Percentiles rank a stretch among this genome's conserved stretches.
Conservation (phyloP, 352 stramenopile genomes). For the Phytopythium mirpurense region DNA sequence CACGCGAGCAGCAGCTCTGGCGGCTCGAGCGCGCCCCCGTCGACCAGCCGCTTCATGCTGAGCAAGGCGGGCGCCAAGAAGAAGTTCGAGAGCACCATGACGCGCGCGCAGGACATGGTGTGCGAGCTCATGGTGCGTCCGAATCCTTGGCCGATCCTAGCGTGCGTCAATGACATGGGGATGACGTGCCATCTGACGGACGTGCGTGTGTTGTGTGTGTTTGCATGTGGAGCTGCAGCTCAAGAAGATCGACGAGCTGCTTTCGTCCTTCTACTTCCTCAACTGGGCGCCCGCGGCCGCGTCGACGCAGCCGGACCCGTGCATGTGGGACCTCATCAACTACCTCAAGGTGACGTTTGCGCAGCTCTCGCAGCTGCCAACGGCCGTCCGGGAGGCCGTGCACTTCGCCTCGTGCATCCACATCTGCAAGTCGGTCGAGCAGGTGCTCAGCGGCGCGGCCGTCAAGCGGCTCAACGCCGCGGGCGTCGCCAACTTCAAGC, state of each 20-base stretch:
- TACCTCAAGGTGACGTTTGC: conserved; percentile 80
- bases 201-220: too few relatives aligned
- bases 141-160: not conserved
- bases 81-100: conserved; percentile 78
- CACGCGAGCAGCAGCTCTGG: not conserved
- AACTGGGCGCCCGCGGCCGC: conserved; percentile 62
- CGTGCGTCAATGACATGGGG: not conserved
- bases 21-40: too few relatives aligned
- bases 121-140: conserved; percentile 71
- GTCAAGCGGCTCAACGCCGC: conserved; percentile 72
- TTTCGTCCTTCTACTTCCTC: conserved; percentile 73
- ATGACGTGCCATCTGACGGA: too few relatives aligned
- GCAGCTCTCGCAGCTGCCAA: conserved; percentile 50
- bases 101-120: conserved; percentile 75
- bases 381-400: conserved; percentile 51
- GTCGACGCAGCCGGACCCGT: conserved; percentile 58
- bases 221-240: conserved; percentile 26
- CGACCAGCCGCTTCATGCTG: conserved; percentile 26
- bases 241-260: conserved; percentile 78
- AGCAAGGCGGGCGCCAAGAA: conserved; percentile 74
- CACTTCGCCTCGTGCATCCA: conserved; percentile 78
- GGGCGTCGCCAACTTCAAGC: conserved; percentile 71
- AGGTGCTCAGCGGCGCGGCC: conserved; percentile 47
- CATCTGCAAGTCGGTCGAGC: conserved; percentile 71
- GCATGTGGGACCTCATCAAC: conserved; percentile 83